phyloP scores from a whole-genome alignment of 495 filamentous ascomycete genomes.

The Hyphodiscus hymeniophilus region DNA sequence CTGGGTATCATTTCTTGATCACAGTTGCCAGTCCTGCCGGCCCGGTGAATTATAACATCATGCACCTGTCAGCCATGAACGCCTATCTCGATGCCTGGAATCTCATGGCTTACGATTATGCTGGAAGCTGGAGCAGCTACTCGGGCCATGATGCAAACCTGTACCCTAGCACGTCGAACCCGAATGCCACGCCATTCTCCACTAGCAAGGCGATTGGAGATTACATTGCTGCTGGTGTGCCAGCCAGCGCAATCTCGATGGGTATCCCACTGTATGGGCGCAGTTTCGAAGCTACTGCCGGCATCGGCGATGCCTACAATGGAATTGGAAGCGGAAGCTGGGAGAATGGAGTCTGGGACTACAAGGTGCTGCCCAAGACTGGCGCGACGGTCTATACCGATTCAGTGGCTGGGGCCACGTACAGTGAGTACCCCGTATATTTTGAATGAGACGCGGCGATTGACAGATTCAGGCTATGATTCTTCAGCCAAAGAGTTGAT shows the following conservation, averaged over 20 bases:
- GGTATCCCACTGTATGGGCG: conserved; percentile 86
- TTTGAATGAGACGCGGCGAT: no score
- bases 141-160: conserved; percentile 76
- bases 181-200: conserved; percentile 54
- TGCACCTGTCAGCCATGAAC: conserved; percentile 64
- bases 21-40: conserved; percentile 64
- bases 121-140: conserved; percentile 59
- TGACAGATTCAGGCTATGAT: conserved; percentile 41
- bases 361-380: conserved; percentile 49
- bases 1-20: conserved; percentile 56
- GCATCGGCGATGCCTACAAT: conserved; percentile 57
- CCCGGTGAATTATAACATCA: conserved; percentile 56
- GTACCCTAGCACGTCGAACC: conserved; percentile 42
- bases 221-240: conserved; percentile 58
- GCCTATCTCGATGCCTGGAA: conserved; percentile 77
- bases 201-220: conserved; percentile 57
- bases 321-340: conserved; percentile 58
- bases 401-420: conserved; percentile 49
- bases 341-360: conserved; percentile 80
- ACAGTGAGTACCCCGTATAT: conserved; percentile 29
- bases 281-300: conserved; percentile 63
- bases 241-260: conserved; percentile 61
- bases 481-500: conserved; percentile 47
- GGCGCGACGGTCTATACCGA: conserved; percentile 43
- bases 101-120: conserved; percentile 74